phyloP scores from a whole-genome alignment of 2,329 filamentous ascomycete genomes.

The Trematosphaeria pertusa region DNA sequence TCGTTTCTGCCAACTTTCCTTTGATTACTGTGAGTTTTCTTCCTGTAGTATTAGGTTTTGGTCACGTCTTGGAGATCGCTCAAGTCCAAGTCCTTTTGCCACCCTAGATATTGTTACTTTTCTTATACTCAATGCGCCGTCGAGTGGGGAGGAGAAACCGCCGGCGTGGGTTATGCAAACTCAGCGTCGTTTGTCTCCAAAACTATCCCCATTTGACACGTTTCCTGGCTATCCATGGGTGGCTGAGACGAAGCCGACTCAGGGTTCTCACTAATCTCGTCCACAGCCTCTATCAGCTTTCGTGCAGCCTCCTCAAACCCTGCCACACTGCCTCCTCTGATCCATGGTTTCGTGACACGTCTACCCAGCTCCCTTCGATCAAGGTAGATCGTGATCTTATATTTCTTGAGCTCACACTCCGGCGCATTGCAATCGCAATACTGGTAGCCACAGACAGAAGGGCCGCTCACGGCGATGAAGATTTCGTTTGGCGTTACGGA shows the following conservation, averaged over 20 bases:
- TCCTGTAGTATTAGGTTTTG: too few species aligned
- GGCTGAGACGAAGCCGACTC: background rate
- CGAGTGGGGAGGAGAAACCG: background rate
- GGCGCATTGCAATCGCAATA: slow-evolving; percentile 8
- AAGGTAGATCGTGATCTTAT: slow-evolving; percentile 13
- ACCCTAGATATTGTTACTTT: too few species aligned
- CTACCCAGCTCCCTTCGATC: slow-evolving; percentile 12
- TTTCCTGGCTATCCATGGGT: background rate
- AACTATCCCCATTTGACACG: background rate
- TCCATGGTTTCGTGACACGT: slow-evolving; percentile 10
- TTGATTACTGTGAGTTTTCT: too few species aligned
- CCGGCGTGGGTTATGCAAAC: background rate
- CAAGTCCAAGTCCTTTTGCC: too few species aligned
- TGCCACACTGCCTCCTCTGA: slow-evolving; percentile 1
- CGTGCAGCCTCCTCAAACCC: slow-evolving; percentile 8
- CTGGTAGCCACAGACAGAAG: slow-evolving; percentile 6
- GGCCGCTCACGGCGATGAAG: slow-evolving; percentile 11
- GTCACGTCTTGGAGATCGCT: too few species aligned
- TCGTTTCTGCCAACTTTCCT: too few species aligned
- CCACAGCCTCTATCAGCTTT: slow-evolving; percentile 4
- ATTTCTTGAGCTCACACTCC: slow-evolving; percentile 2
- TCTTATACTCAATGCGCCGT: too few species aligned
- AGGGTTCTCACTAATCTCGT: slow-evolving; percentile 1
- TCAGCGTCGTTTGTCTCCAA: background rate
- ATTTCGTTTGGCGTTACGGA: slow-evolving; percentile 6